phyloP scores from a whole-genome alignment of 2,329 filamentous ascomycete species.

The Colletotrichum sp. region DNA sequence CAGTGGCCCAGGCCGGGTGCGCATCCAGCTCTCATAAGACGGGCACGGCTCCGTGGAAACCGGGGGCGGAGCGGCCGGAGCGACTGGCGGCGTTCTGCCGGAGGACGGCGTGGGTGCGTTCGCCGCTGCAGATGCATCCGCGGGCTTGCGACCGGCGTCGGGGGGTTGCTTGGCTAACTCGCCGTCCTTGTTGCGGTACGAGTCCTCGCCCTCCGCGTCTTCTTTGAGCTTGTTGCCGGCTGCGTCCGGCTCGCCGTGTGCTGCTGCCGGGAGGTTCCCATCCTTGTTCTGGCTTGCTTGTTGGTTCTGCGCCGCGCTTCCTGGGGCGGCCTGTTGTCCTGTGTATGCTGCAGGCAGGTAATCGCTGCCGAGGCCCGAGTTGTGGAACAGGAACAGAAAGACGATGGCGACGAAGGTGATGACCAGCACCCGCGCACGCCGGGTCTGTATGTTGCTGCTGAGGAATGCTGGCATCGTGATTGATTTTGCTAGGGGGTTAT shows the following conservation, averaged over 20 bases:
- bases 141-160: not conserved
- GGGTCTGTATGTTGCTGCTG: not conserved
- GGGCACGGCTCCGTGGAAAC: not conserved
- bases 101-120: not conserved
- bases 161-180: not conserved
- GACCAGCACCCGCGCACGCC: conserved; percentile 2
- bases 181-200: conserved; percentile 17
- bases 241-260: conserved; percentile 3
- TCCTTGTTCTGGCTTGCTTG: conserved; percentile 5
- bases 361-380: not conserved
- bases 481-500: not conserved
- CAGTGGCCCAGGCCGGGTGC: conserved; percentile 3
- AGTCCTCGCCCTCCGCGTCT: conserved; percentile 6
- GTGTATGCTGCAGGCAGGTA: not conserved
- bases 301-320: not conserved
- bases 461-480: conserved; percentile 15
- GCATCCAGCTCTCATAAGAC: conserved; percentile 14
- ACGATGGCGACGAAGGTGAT: not conserved
- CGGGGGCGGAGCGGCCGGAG: not conserved
- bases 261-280: not conserved
- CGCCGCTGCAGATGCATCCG: not conserved
- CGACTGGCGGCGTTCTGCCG: not conserved
- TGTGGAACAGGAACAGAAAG: not conserved
- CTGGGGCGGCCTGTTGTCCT: not conserved
- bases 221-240: conserved; percentile 4